Base-by-base conservation (phyloP, 345 rosid species). In the Mercurialis annua region DNA sequence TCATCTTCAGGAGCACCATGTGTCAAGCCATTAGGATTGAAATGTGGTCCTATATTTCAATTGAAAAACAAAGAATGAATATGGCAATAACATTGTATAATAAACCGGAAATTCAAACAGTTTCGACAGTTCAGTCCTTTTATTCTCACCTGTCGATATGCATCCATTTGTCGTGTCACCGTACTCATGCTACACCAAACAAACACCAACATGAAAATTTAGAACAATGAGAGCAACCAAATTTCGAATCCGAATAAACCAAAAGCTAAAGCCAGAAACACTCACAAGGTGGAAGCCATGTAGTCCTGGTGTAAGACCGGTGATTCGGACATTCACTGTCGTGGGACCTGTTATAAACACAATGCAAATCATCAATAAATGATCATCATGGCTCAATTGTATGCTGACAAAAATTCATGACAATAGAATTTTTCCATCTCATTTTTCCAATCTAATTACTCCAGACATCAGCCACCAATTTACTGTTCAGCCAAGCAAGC, bases 141-240 rank as follows among this genome's bases (percentile, higher is more conserved):
- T 50, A 38, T 50, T 21, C 67, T 36, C 55, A 94, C 99, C 97
- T 52, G 97, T 91, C 24, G 99, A 94, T 49, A 94, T 85, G 81
- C 99, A 94, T 27, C 99, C 99, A 75, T 94, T 94, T 71, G 99
- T 91, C 29, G 99, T 90, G 73, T 94, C 99, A 49, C 97, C 99
- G 73, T 70, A 94, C 86, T 94, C 88, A 60, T 94, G 99, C 99
- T 94, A 70, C 64, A 77, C n/a, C n/a, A 21, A 20, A 63, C 10
- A 69, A 63, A 9, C 20, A 50, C 14, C 10, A 36, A 40, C 31
- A 64, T 3, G 10, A 57, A 6, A 47, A 49, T n/a, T 24, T 21
- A 33, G 27, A 38, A 16, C 4, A 38, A 31, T 53, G 44, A 68
- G 43, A 27, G 31, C 60, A n/a, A 58, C 14, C 34, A n/a, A 23